Evolutionary conservation across 116 monocot genomes (phyloP).

Genomic region (Zostera marina): DNA sequence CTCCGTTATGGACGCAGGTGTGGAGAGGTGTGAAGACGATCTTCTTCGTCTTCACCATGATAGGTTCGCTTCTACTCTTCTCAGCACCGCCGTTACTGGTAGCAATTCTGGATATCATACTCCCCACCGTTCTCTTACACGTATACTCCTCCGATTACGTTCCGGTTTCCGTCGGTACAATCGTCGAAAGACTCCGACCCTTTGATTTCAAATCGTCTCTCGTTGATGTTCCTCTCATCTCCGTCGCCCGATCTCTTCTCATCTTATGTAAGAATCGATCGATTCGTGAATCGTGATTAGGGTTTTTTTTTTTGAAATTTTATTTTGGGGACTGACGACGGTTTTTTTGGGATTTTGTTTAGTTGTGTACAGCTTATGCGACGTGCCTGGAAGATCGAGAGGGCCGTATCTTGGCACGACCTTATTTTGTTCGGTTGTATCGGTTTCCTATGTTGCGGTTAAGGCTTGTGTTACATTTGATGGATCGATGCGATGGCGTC

Average conservation of each 20-base stretch:
- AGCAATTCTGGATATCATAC: conserved; percentile 43
- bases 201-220: conserved; percentile 53
- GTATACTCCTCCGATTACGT: conserved; percentile 3
- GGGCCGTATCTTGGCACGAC: conserved; percentile 53
- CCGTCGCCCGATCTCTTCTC: conserved; percentile 44
- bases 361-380: conserved; percentile 50
- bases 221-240: conserved; percentile 55
- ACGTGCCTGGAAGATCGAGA: conserved; percentile 23
- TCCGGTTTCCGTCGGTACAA: conserved; percentile 4
- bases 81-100: conserved; percentile 72
- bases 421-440: conserved; percentile 24
- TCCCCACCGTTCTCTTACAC: conserved; percentile 47
- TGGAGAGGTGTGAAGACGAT: conserved; percentile 65
- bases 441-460: conserved; percentile 33
- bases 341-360: conserved; percentile 4
- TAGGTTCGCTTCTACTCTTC: conserved; percentile 64
- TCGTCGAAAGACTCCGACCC: conserved; percentile 11
- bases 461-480: conserved; percentile 25
- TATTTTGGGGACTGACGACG: not conserved
- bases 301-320: not conserved
- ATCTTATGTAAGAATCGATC: conserved; percentile 40
- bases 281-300: too few species aligned
- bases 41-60: conserved; percentile 62
- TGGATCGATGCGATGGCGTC: conserved; percentile 3
- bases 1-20: conserved; percentile 3